Percentiles rank a stretch among this genome's conserved stretches.
Evolutionary conservation across 495 filamentous ascomycete genomes (phyloP).

Genomic region (Annulohypoxylon stygium): DNA sequence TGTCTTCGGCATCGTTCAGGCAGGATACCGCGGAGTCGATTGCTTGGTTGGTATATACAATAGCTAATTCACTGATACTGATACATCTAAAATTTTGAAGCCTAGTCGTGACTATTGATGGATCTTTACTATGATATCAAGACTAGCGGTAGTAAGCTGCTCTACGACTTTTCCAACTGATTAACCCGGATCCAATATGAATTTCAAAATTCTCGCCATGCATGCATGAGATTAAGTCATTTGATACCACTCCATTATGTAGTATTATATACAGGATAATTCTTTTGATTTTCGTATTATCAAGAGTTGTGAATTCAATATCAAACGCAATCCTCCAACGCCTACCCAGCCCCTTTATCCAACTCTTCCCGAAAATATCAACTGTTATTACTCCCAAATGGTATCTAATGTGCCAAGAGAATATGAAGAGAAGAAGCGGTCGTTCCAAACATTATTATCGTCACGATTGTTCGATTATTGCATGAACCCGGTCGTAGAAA

Average conservation of each 20-base stretch:
- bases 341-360: slow-evolving; percentile 3
- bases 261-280: background rate
- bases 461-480: slow-evolving; percentile 16
- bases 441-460: background rate
- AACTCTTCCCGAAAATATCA: slow-evolving; percentile 14
- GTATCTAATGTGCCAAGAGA: slow-evolving; percentile 43
- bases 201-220: too few species aligned
- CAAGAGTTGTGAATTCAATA: slow-evolving; percentile 10
- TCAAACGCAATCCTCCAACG: slow-evolving; percentile 6
- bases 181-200: too few species aligned
- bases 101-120: background rate
- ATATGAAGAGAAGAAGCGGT: slow-evolving; percentile 2
- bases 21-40: slow-evolving; percentile 1
- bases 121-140: background rate
- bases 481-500: slow-evolving; percentile 11
- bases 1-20: background rate
- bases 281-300: background rate
- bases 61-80: background rate
- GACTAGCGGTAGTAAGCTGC: background rate
- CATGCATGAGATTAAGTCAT: background rate
- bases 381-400: slow-evolving; percentile 51
- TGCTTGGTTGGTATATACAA: background rate
- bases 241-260: background rate
- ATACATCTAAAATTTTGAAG: background rate
- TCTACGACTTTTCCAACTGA: background rate